Evolutionary conservation across 371 early-diverging fungal genomes (phyloP), one percentile per base, ranked within the genome.

Genomic region (Mucor irregularis): DNA sequence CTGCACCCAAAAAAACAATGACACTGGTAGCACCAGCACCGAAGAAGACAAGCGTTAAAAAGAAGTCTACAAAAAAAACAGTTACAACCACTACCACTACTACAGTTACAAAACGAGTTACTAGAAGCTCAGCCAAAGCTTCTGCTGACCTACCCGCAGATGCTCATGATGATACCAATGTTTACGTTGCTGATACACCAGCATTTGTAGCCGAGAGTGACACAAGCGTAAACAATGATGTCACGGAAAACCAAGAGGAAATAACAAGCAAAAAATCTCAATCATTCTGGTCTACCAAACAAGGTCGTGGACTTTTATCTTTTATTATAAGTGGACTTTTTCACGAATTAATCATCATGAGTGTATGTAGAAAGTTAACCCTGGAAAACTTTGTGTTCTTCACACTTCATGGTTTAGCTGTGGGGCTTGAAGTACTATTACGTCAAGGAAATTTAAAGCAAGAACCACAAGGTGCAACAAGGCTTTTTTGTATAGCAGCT

Each of bases 291-390:
- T 9, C 45, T 17, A 51, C 49, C 40, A 42, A 39, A 26, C 29
- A 35, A 4, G 53, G 62, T 24, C 43, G 50, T 16, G 71, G 74
- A 0, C 29, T 74, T 1, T 16, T 62, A 10, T 38, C 63, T 13
- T 74, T 74, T 37, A 33, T 74, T 17, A 31, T 69, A 9, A 74
- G 75, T 24, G 75, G 75, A 6, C 9, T 61, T 0, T 66, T 74
- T 17, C 75, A 74, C 47, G 75, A 74, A 39, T 28, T 71, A 42
- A 56, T 74, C 22, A 64, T 74, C 22, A 66, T 69, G 61, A 61
- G 64, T 42, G 39, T 57, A 11, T 64, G 66, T 58, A 52, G 75
- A 42, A 48, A 45, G 17, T 49, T 74, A n/a, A 71, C 75, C 9
- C 38, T 74, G 2, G 75, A 74, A 21, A 68, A 74, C 33, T 9